A percentile compares a stretch with the other conserved stretches of the same genome.
phyloP scores from a whole-genome alignment of 306 rosid species.

The Cajanus cajan region DNA sequence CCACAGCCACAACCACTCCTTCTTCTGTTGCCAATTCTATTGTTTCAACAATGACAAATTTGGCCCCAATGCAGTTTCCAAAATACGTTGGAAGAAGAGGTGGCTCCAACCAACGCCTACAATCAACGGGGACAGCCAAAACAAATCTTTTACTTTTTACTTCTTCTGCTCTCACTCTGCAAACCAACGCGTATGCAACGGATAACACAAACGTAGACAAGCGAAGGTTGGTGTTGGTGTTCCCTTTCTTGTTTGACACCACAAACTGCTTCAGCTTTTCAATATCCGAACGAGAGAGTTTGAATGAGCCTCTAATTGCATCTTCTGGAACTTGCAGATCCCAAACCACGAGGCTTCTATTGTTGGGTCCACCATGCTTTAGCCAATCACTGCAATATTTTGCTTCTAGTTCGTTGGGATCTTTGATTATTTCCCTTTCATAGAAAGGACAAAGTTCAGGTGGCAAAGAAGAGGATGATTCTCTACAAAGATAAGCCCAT shows the following conservation, averaged over 20 bases:
- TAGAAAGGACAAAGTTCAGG: constrained; percentile 33
- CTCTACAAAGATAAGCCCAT: constrained; percentile 53
- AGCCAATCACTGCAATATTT: constrained; percentile 38
- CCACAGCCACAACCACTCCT: constrained; percentile 29
- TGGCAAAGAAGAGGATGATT: not conserved
- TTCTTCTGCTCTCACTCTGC: constrained; percentile 37
- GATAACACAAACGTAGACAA: constrained; percentile 40
- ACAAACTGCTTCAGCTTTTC: constrained; percentile 30
- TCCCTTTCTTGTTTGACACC: not conserved
- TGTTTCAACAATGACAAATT: not conserved
- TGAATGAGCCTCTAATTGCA: constrained; percentile 34
- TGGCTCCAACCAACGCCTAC: constrained; percentile 39
- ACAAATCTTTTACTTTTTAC: not conserved
- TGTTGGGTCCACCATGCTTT: constrained; percentile 39
- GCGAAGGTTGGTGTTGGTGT: not conserved
- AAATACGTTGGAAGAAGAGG: constrained; percentile 47
- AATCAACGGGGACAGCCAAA: constrained; percentile 24
- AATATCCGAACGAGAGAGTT: constrained; percentile 13
- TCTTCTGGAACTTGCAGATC: constrained; percentile 28
- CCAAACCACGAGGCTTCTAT: constrained; percentile 46
- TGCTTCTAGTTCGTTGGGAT: constrained; percentile 17
- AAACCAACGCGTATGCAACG: constrained; percentile 32
- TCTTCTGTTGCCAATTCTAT: constrained; percentile 26
- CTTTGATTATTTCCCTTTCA: constrained; percentile 44
- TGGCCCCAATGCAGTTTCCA: constrained; percentile 45